These are phyloP conservation scores for Chrysanthemum makinoi DNA, from an alignment of 129 eudicot genomes.

Conservation along the genomic window DNA sequence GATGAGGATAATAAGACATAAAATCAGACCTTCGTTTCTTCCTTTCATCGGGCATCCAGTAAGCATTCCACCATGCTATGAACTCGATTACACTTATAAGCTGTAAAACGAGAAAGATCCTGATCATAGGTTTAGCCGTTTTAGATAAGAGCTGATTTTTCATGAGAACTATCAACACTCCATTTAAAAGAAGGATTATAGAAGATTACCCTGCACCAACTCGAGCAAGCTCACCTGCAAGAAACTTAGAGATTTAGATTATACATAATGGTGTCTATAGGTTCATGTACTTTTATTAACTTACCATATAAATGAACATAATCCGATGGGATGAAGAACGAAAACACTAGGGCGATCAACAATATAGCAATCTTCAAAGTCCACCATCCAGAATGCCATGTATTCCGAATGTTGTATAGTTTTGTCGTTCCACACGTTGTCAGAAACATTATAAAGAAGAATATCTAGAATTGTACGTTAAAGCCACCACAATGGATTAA, in stretches of 20 bases:
- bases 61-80: slow-evolving; percentile 93
- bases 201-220: slow-evolving; percentile 95
- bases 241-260: slow-evolving; percentile 15
- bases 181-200: background rate
- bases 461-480: slow-evolving; percentile 59
- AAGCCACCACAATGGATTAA: slow-evolving; percentile 32
- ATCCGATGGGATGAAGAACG: slow-evolving; percentile 79
- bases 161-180: slow-evolving; percentile 5
- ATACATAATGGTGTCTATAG: background rate
- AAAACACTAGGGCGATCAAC: slow-evolving; percentile 48
- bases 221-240: slow-evolving; percentile 95
- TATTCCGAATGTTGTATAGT: slow-evolving; percentile 47
- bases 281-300: slow-evolving; percentile 13
- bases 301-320: slow-evolving; percentile 75
- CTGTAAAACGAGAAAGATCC: slow-evolving; percentile 85
- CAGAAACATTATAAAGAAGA: slow-evolving; percentile 73
- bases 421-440: slow-evolving; percentile 66
- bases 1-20: slow-evolving; percentile 3
- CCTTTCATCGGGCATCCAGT: slow-evolving; percentile 77
- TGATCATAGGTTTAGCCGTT: slow-evolving; percentile 29
- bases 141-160: slow-evolving; percentile 16
- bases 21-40: slow-evolving; percentile 57
- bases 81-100: slow-evolving; percentile 91
- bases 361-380: slow-evolving; percentile 46
- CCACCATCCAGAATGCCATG: slow-evolving; percentile 98